Evolutionary conservation across 176 grass and related monocot genomes (phyloP), one percentile per base, ranked within the genome.

Genomic region (Aegilops bicornis): DNA sequence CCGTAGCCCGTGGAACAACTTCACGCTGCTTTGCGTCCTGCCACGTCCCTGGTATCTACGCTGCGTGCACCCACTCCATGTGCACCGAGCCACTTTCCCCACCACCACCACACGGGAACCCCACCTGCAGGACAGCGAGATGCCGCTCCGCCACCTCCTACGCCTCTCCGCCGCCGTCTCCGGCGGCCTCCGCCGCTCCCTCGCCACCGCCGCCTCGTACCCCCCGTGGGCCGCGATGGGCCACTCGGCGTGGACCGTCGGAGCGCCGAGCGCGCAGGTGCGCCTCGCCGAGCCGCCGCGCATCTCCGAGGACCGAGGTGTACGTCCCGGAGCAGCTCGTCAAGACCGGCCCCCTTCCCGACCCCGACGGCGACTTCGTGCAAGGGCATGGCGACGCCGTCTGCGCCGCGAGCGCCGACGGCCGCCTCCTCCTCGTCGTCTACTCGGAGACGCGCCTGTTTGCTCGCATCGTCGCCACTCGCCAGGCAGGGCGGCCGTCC

Each of bases 381-480:
- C 42, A 76, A 30, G 72, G n/a, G 43, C 15, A 4, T 7, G 15
- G 43, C 42, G 73, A 43, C 73, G 7, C 17, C 42, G 73, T 76
- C 73, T 50, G 42, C 73, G 73, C 73, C 42, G 7, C 42, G 1
- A 76, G 73, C 24, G 73, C 42, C 73, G 73, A 76, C 73, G 73
- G 73, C 42, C 73, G 73, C 42, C 73, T 76, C 73, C 73, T 76
- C 73, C 73, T 76, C 73, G 24, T 76, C 73, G 73, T 50, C 43
- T 76, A 17, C 73, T 43, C 73, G 73, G 42, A 76, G 73, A 76
- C 47, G 73, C 73, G 73, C 15, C 14, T 50, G 13, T 50, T 50
- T 16, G 43, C 73, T 1, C 73, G 14, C 25, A 10, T 50, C 73
- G 3, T 76, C 73, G 73, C 14, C 73, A 47, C 1, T 76, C 73